Conservation (phyloP, 164 flowering plant genomes). For the Umbellularia californica region DNA sequence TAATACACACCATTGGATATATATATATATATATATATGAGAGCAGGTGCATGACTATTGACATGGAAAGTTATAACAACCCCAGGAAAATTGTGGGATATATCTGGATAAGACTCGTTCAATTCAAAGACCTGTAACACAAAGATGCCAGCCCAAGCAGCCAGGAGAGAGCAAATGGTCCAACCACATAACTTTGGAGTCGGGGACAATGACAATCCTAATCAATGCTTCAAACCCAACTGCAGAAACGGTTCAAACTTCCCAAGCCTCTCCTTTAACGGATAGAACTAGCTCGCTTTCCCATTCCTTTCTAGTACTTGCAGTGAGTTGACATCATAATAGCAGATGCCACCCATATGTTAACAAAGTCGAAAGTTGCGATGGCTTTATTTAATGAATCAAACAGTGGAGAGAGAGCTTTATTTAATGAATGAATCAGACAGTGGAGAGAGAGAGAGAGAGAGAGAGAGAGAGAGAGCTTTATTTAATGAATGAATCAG, state of each 20-base stretch:
- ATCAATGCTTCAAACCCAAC: neutral
- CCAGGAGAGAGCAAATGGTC: neutral
- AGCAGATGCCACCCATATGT: neutral
- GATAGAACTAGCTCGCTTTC: neutral
- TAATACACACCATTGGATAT: no score
- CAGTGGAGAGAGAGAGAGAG: neutral
- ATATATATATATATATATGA: no score
- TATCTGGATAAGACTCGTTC: neutral
- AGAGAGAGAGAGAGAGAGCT: neutral
- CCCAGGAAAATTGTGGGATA: no score
- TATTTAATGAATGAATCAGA: no score
- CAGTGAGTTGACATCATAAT: neutral
- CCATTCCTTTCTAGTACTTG: neutral
- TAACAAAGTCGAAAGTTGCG: neutral
- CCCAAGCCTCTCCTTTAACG: neutral
- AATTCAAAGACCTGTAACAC: neutral
- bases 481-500: neutral
- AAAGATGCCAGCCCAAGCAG: neutral
- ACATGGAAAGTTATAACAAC: no score
- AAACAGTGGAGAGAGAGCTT: neutral
- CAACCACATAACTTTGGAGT: neutral
- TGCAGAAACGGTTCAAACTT: neutral
- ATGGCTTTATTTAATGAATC: neutral
- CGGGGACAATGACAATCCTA: neutral
- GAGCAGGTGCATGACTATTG: neutral